Evolutionary conservation across 2,329 filamentous ascomycete species (phyloP), one percentile per base, ranked within the genome.

Genomic region (Dactylellina cionopaga): DNA sequence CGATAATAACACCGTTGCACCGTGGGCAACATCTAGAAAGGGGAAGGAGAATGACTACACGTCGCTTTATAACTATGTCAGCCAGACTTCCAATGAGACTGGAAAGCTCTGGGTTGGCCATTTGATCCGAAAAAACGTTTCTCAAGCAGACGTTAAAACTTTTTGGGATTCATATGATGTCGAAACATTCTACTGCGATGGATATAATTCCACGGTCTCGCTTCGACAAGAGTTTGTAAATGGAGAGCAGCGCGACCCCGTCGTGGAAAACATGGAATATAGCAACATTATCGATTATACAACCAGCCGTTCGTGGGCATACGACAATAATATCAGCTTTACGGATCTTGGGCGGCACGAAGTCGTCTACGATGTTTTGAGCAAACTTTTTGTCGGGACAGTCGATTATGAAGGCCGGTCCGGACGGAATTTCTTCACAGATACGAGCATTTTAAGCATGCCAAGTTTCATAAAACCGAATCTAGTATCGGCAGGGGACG

Each of bases 361-460:
- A 10, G 31, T 47, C 3, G 31, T 43, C 2, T 63, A 68, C 49
- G n/a, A 54, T 2, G 51, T 74, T n/a, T 13, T 74, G 0, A 24
- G 44, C 19, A 24, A 31, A 4, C 41, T 74, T 0, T 64, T 74
- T 41, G 24, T 6, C 10, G 69, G 69, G 31, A 37, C 15, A 1
- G 54, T 74, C 1, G 24, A 17, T 10, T 39, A n/a, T 1, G 69
- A 74, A 39, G 1, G 5, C 1, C 46, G 69, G 3, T 27, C 69
- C 1, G 43, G 41, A 6, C 54, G 37, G 17, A 29, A 56, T 19
- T 56, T 52, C 27, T 25, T 31, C 13, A 51, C 13, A 22, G 44
- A 52, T n/a, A 68, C 63, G 1, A 68, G 46, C 6, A 62, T 74
- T 17, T 41, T 66, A 7, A 68, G 58, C 24, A 74, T 74, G 62